These are phyloP conservation scores for Suillus placidus DNA, from an alignment of 768 basidiomycete genomes.

Conservation along the genomic window DNA sequence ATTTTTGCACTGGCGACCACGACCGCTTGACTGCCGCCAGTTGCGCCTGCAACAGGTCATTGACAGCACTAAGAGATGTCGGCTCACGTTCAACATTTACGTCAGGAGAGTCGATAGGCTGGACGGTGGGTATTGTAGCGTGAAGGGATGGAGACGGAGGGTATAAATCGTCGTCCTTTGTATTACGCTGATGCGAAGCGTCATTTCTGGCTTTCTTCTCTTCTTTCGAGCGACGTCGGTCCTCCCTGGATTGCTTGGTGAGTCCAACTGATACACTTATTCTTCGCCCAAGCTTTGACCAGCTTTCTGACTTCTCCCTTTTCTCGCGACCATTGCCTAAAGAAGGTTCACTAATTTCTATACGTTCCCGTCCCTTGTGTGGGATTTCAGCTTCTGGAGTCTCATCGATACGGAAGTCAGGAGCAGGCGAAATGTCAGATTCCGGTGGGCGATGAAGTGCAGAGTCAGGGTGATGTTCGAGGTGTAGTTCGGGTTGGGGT, in stretches of 20 bases:
- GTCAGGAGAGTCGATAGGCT: slow-evolving; percentile 9
- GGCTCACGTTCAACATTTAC: slow-evolving; percentile 21
- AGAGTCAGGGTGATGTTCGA: slow-evolving; percentile 6
- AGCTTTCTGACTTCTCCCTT: slow-evolving; percentile 47
- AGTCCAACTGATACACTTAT: slow-evolving; percentile 63
- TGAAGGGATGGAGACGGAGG: slow-evolving; percentile 16
- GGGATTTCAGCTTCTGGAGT: not conserved
- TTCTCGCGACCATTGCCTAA: slow-evolving; percentile 40
- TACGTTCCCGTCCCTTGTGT: slow-evolving; percentile 8
- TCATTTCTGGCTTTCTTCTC: slow-evolving; percentile 41
- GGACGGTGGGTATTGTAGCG: slow-evolving; percentile 6
- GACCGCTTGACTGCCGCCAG: slow-evolving; percentile 31
- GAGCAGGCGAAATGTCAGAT: slow-evolving; percentile 8
- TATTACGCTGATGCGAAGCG: slow-evolving; percentile 27
- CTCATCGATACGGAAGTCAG: slow-evolving; percentile 18
- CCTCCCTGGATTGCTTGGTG: slow-evolving; percentile 32
- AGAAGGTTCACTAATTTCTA: slow-evolving; percentile 26
- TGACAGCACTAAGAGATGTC: slow-evolving; percentile 28
- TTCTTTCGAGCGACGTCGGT: slow-evolving; percentile 30
- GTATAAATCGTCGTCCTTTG: slow-evolving; percentile 23
- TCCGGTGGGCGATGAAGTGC: slow-evolving; percentile 1
- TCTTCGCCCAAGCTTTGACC: slow-evolving; percentile 67
- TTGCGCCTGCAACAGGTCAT: slow-evolving; percentile 28
- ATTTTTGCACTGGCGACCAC: slow-evolving; percentile 21
- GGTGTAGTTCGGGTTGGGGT: slow-evolving; percentile 27